phyloP scores from a whole-genome alignment of 2,329 filamentous ascomycete species.

The Daldinia eschscholtzii region DNA sequence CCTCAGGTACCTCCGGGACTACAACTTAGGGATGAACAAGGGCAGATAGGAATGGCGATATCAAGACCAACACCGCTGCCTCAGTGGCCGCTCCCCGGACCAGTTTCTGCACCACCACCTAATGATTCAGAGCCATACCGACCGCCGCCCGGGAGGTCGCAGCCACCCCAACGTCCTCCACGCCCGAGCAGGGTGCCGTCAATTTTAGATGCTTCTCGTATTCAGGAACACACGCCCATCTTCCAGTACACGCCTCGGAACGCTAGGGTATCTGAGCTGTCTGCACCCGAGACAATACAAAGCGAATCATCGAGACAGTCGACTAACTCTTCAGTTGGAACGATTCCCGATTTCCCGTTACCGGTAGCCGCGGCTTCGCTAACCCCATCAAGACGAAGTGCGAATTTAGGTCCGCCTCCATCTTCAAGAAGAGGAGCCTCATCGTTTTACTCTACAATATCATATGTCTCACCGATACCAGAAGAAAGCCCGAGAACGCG shows the following conservation, averaged over 20 bases:
- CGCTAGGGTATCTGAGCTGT: slow-evolving; percentile 56
- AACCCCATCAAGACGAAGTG: slow-evolving; percentile 60
- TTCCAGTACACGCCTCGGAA: slow-evolving; percentile 62
- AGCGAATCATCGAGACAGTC: slow-evolving; percentile 66
- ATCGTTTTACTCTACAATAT: slow-evolving; percentile 74
- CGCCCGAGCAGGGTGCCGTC: slow-evolving; percentile 72
- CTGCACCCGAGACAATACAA: slow-evolving; percentile 60
- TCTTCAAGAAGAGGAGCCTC: slow-evolving; percentile 71
- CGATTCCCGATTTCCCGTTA: slow-evolving; percentile 71
- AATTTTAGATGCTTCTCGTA: slow-evolving; percentile 66
- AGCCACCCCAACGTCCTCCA: slow-evolving; percentile 69
- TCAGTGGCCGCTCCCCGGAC: slow-evolving; percentile 57
- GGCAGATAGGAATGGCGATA: slow-evolving; percentile 61
- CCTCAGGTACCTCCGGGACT: slow-evolving; percentile 53
- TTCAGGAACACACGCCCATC: slow-evolving; percentile 68
- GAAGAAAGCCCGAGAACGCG: slow-evolving; percentile 73
- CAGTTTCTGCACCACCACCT: slow-evolving; percentile 45
- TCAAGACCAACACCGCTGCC: slow-evolving; percentile 58
- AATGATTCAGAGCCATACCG: slow-evolving; percentile 59
- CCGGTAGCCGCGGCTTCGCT: slow-evolving; percentile 54
- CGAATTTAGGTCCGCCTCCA: slow-evolving; percentile 70
- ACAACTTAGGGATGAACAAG: slow-evolving; percentile 56
- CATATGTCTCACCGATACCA: slow-evolving; percentile 80
- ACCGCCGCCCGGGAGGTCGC: slow-evolving; percentile 63
- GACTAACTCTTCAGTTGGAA: slow-evolving; percentile 65